Base-by-base conservation (phyloP, 78 protist genomes). In the Pigoraptor vietnamica region DNA sequence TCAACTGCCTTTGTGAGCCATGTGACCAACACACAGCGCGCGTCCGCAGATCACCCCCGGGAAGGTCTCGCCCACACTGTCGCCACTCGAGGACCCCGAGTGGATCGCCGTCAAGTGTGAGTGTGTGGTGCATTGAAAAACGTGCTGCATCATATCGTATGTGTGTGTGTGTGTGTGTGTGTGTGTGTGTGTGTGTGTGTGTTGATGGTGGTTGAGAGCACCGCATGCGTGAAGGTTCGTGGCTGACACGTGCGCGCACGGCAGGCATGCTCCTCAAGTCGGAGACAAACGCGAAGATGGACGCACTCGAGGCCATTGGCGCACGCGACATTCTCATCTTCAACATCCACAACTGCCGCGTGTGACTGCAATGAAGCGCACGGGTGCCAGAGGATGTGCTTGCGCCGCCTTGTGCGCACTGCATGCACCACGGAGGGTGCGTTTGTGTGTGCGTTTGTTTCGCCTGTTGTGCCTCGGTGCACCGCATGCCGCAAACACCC, bases 31-130 rank as follows among this genome's bases (percentile, higher is more conserved):
- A n/a, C n/a, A 82, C 19, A 37, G 2, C 87, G 39, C 37, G 29
- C 93, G 93, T 1, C 0, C 19, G 14, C 14, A 0, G 32, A 38
- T 95, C 83, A 95, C 96, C 32, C 96, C 96, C 1, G 96, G 96
- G 29, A 39, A 86, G 55, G 0, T 1, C 33, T 91, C 96, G 48
- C 94, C 96, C 29, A 91, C 96, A 25, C 19, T 95, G 38, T 32
- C 39, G 23, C 91, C 81, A 33, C 82, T 93, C 23, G 91, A 36
- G 35, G 94, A 93, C 40, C 25, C 24, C 35, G 39, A 88, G 14
- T 95, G 93, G 93, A 88, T 93, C 37, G 96, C 96, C 81, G 96
- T 95, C 89, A 89, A 89, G n/a, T 23, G 84, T 81, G 21, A 81
- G 84, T 48, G 79, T 48, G 79, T 19, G 79, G 32, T 23, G 79